phyloP scores from a whole-genome alignment of 495 filamentous ascomycete genomes.

The Chaetomium tenue region DNA sequence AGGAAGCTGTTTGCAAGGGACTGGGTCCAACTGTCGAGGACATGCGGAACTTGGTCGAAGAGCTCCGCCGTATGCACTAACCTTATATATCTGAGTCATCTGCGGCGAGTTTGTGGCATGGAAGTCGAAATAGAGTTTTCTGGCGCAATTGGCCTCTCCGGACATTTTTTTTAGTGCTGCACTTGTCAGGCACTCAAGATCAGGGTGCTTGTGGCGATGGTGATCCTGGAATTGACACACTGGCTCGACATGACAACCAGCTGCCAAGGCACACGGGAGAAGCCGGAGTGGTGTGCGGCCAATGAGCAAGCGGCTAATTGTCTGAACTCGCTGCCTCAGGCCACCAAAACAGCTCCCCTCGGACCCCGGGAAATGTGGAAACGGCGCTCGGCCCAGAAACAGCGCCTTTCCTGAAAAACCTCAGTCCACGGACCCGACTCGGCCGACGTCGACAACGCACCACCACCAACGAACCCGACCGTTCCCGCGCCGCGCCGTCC shows the following conservation, averaged over 20 bases:
- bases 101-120: not conserved
- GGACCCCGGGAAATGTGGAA: conserved; percentile 34
- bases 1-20: conserved; percentile 63
- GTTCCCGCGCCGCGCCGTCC: not conserved
- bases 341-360: conserved; percentile 22
- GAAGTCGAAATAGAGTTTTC: not conserved
- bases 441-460: conserved; percentile 20
- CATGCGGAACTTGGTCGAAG: conserved; percentile 70
- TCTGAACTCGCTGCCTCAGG: conserved; percentile 33
- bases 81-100: not conserved
- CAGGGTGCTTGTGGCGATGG: conserved; percentile 2
- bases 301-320: conserved; percentile 33
- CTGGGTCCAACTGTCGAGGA: conserved; percentile 66
- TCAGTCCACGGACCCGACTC: conserved; percentile 40
- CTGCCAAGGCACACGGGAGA: conserved; percentile 27
- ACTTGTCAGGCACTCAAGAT: not conserved
- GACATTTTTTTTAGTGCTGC: not conserved
- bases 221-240: conserved; percentile 17
- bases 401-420: conserved; percentile 45
- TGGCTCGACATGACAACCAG: conserved; percentile 9
- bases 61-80: conserved; percentile 67
- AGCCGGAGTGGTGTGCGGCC: conserved; percentile 27
- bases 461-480: conserved; percentile 3
- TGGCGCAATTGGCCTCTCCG: not conserved
- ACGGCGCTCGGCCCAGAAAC: conserved; percentile 42